Conservation (phyloP, 306 rosid species). For the Begonia loranthoides region DNA sequence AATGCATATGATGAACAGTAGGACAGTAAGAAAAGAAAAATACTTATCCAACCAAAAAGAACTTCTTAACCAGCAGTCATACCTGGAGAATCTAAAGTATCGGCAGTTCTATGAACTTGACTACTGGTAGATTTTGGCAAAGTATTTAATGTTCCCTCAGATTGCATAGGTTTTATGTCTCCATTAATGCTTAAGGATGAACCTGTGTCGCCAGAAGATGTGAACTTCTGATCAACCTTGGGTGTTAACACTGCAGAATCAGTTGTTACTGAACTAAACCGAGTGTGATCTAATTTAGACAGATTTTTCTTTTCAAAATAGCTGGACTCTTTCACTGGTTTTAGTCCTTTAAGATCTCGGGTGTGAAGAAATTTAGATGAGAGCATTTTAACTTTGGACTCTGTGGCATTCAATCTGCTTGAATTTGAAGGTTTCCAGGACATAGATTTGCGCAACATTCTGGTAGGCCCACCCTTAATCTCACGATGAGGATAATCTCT, state of each 20-base stretch:
- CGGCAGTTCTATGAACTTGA: slow-evolving; percentile 34
- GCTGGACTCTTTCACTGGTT: slow-evolving; percentile 47
- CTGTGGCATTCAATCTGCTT: slow-evolving; percentile 36
- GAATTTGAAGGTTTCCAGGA: slow-evolving; percentile 48
- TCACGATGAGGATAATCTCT: slow-evolving; percentile 43
- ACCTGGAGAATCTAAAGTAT: slow-evolving; percentile 50
- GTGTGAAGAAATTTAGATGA: slow-evolving; percentile 26
- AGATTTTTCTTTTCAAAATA: slow-evolving; percentile 45
- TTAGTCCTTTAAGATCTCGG: slow-evolving; percentile 47
- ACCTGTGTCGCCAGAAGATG: slow-evolving; percentile 40
- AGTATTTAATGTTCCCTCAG: slow-evolving; percentile 41
- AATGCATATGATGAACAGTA: no score
- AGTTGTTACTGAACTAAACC: slow-evolving; percentile 29
- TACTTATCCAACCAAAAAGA: slow-evolving; percentile 6
- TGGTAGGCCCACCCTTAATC: slow-evolving; percentile 32
- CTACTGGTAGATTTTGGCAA: slow-evolving; percentile 31
- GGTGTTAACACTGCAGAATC: slow-evolving; percentile 36
- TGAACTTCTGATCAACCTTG: slow-evolving; percentile 44
- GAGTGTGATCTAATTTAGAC: slow-evolving; percentile 48
- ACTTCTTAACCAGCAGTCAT: slow-evolving; percentile 9
- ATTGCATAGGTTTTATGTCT: slow-evolving; percentile 36
- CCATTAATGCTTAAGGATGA: slow-evolving; percentile 28
- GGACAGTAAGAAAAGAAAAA: slow-evolving; percentile 2
- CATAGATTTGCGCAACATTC: slow-evolving; percentile 46
- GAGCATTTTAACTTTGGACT: slow-evolving; percentile 63